Base-by-base conservation (phyloP, 2,329 filamentous ascomycete genomes). In the Microdochium trichocladiopsis region DNA sequence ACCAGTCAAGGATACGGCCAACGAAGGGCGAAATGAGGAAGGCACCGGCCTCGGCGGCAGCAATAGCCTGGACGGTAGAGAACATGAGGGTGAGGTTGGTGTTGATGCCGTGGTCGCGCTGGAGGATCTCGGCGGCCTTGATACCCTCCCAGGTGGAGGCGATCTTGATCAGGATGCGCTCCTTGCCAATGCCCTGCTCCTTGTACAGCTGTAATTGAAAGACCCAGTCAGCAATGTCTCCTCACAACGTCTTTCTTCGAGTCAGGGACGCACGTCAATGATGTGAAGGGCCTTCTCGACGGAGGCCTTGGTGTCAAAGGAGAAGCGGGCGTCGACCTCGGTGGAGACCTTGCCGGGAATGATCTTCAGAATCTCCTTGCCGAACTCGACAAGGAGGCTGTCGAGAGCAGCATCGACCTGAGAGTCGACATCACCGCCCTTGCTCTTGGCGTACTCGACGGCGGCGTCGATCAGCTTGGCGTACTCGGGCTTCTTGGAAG, bases 1-100 rank as follows among this genome's bases (percentile, higher is more conserved):
- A 96, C 93, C 93, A 99, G 79, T 99, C 94, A 63, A 99, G 88
- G 70, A 99, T 99, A 71, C 94, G 92, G 73, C 94, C 94, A 63
- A 99, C 94, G 77, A 97, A 99, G 72, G 94, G 94, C 50, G 94
- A 97, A 79, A 99, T 97, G 70, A 99, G 88, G 87, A 88, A 97
- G 65, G 93, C 91, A 67, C 83, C 84, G 62, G 94, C 94, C 82
- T 99, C 94, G 57, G 94, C 94, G 67, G 89, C 93, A 62, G 89
- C 92, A 66, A 97, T 95, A 68, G 94, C 94, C 82, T 99, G 94
- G 61, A 88, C 82, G 58, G 87, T 79, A 49, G 93, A 96, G 87
- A 99, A 99, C 88, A 99, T 92, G 71, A 99, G 90, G 58, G 94
- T 99, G 71, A 99, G 78, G 85, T 99, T 99, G 86, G 83, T 88